Base-by-base conservation (phyloP, 768 basidiomycete species). In the Hypholoma sublateritium region DNA sequence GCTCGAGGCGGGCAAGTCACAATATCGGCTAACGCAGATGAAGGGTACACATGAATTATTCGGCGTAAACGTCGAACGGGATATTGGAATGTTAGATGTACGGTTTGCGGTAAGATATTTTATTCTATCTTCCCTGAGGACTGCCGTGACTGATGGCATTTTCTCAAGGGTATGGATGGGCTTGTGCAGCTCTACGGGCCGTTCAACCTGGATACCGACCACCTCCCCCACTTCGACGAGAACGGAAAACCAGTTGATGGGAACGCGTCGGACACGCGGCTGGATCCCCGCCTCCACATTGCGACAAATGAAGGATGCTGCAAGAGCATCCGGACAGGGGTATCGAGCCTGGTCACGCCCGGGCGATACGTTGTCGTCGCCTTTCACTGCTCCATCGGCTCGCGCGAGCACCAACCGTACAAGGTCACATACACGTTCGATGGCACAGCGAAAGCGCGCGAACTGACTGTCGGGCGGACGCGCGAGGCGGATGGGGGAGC, bases 111-210 rank as follows among this genome's bases (percentile, higher is more conserved):
- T 8, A 41, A 39, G 24, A 25, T 17, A 13, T 5, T 32, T 9
- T 32, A 9, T 32, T 32, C 5, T 17, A 19, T 19, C 24, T 25
- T 3, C n/a, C 19, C 9, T 24, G 14, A 5, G 39, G 5, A 14
- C 17, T 17, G 39, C 39, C 13, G 16, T 41, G 39, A 5, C 39
- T 41, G 11, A 16, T 17, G 3, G 3, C 5, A 17, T 5, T 39
- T 12, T 17, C 14, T 17, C 19, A 22, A 52, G 50, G 50, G 53
- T 9, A 59, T 59, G 49, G 50, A 59, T 19, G 50, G 53, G 4
- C 58, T 56, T 4, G 54, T 59, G 34, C 58, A 59, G 43, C 43
- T 59, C 12, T 59, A 56, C 43, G 58, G 58, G 3, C 58, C 58
- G 25, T 59, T 50, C 35, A 53, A 50, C 43, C 35, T 59, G 17